Evolutionary conservation across 306 rosid genomes (phyloP).

Genomic region (Rosa lucieae): DNA sequence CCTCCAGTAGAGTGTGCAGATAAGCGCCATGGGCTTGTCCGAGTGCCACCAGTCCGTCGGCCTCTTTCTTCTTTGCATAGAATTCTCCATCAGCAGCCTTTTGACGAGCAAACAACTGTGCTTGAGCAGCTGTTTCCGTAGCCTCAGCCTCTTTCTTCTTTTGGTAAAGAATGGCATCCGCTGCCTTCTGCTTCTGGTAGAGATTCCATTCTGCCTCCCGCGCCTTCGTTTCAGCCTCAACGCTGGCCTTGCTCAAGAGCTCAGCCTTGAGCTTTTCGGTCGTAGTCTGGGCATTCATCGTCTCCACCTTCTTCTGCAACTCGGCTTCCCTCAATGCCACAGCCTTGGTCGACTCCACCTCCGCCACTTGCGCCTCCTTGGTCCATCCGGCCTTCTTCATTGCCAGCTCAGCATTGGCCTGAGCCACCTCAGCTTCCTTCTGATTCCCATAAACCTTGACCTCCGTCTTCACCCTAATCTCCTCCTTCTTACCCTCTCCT

Average conservation of each 20-base stretch:
- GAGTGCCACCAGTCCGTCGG: constrained; percentile 18
- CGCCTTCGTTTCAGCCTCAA: constrained; percentile 9
- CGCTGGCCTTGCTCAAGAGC: constrained; percentile 1
- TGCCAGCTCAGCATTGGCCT: constrained; percentile 24
- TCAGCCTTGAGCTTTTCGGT: constrained; percentile 16
- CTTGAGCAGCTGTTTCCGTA: constrained; percentile 22
- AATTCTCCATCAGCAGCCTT: constrained; percentile 33
- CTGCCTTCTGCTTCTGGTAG: constrained; percentile 24
- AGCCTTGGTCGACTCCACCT: constrained; percentile 24
- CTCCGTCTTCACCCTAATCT: constrained; percentile 24
- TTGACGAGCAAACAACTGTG: constrained; percentile 9
- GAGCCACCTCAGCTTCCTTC: constrained; percentile 29
- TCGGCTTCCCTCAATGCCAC: constrained; percentile 28
- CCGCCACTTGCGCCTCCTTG: constrained; percentile 17
- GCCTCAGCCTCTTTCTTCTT: constrained; percentile 24
- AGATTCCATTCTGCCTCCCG: constrained; percentile 31
- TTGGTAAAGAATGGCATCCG: constrained; percentile 23
- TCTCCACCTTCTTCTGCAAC: constrained; percentile 33
- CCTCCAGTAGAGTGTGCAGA: background rate
- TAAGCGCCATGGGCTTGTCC: constrained; percentile 20
- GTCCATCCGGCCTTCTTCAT: constrained; percentile 28
- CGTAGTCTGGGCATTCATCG: constrained; percentile 15
- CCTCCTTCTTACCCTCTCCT: constrained; percentile 36
- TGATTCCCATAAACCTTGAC: constrained; percentile 32
- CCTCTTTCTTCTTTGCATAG: constrained; percentile 32